Evolutionary conservation across 2,329 filamentous ascomycete species (phyloP).

Genomic region (Cladophialophora yegresii): DNA sequence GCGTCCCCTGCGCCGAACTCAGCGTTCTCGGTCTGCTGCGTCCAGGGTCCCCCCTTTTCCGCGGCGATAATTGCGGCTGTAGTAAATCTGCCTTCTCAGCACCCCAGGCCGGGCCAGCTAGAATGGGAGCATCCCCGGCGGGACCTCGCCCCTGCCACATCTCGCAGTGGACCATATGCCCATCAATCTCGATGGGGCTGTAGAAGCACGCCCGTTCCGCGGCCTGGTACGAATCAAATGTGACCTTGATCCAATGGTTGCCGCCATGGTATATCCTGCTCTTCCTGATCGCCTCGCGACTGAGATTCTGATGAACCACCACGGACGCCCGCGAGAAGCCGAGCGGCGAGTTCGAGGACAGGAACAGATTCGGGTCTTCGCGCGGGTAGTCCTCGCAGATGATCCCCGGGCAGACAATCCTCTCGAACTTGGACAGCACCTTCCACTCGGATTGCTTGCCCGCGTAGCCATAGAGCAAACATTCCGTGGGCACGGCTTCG

Average conservation of each 20-base stretch:
- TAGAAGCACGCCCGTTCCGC: conserved; percentile 69
- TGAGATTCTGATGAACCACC: conserved; percentile 64
- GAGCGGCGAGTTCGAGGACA: conserved; percentile 61
- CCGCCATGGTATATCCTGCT: conserved; percentile 81
- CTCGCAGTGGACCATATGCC: conserved; percentile 71
- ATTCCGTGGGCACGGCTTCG: conserved; percentile 63
- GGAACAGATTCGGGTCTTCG: conserved; percentile 71
- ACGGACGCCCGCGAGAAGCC: conserved; percentile 44
- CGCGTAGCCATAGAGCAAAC: conserved; percentile 81
- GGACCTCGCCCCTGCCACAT: conserved; percentile 67
- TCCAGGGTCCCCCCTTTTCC: conserved; percentile 6
- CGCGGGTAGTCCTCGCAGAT: conserved; percentile 94
- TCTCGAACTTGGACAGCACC: conserved; percentile 84
- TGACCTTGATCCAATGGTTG: conserved; percentile 88
- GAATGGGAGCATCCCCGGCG: conserved; percentile 63
- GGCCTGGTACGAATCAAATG: conserved; percentile 72
- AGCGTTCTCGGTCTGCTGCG: conserved; percentile 36
- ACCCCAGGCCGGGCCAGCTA: conserved; percentile 45
- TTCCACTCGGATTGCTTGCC: conserved; percentile 72
- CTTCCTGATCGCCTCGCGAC: conserved; percentile 71
- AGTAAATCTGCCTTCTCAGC: conserved; percentile 16
- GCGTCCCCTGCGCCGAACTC: conserved; percentile 42
- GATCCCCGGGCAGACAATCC: conserved; percentile 62
- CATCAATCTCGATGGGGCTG: conserved; percentile 71
- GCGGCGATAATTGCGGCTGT: conserved; percentile 1